A percentile compares a stretch with the other conserved stretches of the same genome.
phyloP scores from a whole-genome alignment of 306 rosid species.

The Vigna unguiculata region DNA sequence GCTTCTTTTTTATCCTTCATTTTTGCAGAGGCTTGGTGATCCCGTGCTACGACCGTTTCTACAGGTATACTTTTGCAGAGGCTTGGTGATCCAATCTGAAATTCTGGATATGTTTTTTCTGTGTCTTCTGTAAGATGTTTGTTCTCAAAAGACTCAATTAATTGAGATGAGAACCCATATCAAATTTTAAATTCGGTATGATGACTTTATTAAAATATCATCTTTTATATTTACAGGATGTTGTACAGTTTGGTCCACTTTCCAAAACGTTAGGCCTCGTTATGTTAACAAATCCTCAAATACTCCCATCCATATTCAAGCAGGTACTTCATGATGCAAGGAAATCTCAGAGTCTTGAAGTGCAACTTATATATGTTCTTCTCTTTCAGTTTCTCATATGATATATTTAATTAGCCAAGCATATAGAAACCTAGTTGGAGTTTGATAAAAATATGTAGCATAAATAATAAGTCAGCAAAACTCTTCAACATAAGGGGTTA shows the following conservation, averaged over 20 bases:
- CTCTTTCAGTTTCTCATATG: background rate
- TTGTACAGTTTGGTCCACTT: slow-evolving; percentile 92
- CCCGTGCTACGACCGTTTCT: slow-evolving; percentile 92
- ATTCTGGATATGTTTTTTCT: slow-evolving; percentile 7
- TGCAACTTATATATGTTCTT: background rate
- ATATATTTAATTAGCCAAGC: background rate
- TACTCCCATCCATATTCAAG: slow-evolving; percentile 86
- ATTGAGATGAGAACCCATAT: slow-evolving; percentile 24
- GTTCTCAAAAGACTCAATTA: slow-evolving; percentile 21
- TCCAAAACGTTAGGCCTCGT: slow-evolving; percentile 91
- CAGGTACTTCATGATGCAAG: slow-evolving; percentile 64
- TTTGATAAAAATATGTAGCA: background rate
- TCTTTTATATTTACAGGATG: slow-evolving; percentile 67
- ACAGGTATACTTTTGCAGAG: slow-evolving; percentile 74
- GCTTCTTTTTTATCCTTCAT: slow-evolving; percentile 23
- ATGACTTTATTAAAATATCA: slow-evolving; percentile 25
- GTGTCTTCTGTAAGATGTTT: slow-evolving; percentile 1
- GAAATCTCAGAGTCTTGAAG: no score
- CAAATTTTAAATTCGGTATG: slow-evolving; percentile 7
- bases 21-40: slow-evolving; percentile 87
- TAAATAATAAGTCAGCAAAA: background rate
- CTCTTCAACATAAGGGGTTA: slow-evolving; percentile 6
- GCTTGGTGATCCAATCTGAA: slow-evolving; percentile 19
- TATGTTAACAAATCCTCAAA: slow-evolving; percentile 84
- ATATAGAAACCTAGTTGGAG: slow-evolving; percentile 3